A percentile compares a stretch with the other conserved stretches of the same genome.
These are phyloP conservation scores for Alternaria triticina DNA, from an alignment of 2,329 filamentous ascomycete species.

Conservation along the genomic window DNA sequence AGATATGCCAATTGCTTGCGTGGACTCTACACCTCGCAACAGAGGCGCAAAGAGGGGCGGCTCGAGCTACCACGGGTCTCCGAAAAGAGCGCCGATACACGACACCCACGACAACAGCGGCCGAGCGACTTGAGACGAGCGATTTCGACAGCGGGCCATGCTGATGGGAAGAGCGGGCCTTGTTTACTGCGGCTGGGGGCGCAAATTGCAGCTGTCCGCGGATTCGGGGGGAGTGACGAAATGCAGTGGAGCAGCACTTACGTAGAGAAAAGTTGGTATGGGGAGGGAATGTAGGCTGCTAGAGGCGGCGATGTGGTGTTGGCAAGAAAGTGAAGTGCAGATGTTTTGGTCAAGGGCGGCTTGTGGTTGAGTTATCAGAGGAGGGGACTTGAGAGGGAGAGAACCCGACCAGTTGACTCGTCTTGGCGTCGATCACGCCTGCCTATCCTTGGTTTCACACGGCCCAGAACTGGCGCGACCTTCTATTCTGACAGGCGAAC, in stretches of 20 bases:
- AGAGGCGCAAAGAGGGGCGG: constrained; percentile 40
- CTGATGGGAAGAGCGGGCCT: constrained; percentile 28
- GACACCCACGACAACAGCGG: constrained; percentile 12
- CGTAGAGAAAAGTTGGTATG: constrained; percentile 24
- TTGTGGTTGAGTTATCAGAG: constrained; percentile 35
- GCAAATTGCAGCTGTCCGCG: constrained; percentile 36
- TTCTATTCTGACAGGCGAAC: constrained; percentile 17
- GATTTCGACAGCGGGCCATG: constrained; percentile 15
- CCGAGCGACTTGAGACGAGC: constrained; percentile 10
- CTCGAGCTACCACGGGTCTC: constrained; percentile 25
- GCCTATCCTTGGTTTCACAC: constrained; percentile 32
- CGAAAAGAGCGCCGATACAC: constrained; percentile 15
- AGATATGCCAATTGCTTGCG: constrained; percentile 24
- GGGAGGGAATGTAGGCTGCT: constrained; percentile 10
- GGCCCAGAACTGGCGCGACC: constrained; percentile 32
- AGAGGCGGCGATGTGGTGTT: constrained; percentile 18
- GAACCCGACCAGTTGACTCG: constrained; percentile 23
- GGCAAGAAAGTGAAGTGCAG: constrained; percentile 27
- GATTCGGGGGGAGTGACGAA: constrained; percentile 35
- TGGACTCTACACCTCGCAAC: constrained; percentile 24
- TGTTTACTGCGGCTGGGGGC: constrained; percentile 29
- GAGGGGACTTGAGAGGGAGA: constrained; percentile 31
- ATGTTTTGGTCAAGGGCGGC: constrained; percentile 27
- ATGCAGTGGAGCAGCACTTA: constrained; percentile 38
- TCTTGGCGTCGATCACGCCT: constrained; percentile 38